Evolutionary conservation across 164 flowering plant species (phyloP).

Genomic region (Nymphaea colorata): DNA sequence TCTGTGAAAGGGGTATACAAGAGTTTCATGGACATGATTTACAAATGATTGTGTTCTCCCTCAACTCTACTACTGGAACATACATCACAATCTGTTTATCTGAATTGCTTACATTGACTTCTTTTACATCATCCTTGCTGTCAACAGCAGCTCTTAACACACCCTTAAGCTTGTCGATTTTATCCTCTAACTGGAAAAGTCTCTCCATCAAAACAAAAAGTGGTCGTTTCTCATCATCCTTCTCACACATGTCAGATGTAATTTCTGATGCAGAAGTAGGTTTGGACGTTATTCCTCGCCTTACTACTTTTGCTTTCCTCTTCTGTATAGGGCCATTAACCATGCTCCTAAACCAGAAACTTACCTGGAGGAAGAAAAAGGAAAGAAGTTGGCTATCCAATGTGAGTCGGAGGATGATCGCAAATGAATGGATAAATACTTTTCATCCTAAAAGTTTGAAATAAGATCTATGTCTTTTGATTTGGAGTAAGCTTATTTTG

Average conservation of each 20-base stretch:
- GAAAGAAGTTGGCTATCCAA: not conserved
- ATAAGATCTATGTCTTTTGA: no score
- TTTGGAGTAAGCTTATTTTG: no score
- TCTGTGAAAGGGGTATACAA: not conserved
- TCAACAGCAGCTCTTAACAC: slow-evolving; percentile 11
- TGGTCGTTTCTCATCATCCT: slow-evolving; percentile 19
- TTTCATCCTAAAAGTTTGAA: no score
- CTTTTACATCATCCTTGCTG: slow-evolving; percentile 10
- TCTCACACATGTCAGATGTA: slow-evolving; percentile 1
- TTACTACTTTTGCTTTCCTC: not conserved
- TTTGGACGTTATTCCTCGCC: not conserved
- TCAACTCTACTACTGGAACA: slow-evolving; percentile 70
- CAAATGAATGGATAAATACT: not conserved
- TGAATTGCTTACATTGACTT: slow-evolving; percentile 4
- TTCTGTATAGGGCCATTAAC: not conserved
- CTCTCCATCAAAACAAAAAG: slow-evolving; percentile 51
- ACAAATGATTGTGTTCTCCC: slow-evolving; percentile 20
- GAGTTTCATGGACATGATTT: not conserved
- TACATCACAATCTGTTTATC: slow-evolving; percentile 25
- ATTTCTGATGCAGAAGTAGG: not conserved
- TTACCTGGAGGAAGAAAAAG: not conserved
- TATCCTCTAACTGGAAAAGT: slow-evolving; percentile 37
- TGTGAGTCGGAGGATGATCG: not conserved
- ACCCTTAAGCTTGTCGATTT: slow-evolving; percentile 34
- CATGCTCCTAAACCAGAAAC: not conserved